Conservation (phyloP, 305 asterid species). For the Andrographis paniculata region DNA sequence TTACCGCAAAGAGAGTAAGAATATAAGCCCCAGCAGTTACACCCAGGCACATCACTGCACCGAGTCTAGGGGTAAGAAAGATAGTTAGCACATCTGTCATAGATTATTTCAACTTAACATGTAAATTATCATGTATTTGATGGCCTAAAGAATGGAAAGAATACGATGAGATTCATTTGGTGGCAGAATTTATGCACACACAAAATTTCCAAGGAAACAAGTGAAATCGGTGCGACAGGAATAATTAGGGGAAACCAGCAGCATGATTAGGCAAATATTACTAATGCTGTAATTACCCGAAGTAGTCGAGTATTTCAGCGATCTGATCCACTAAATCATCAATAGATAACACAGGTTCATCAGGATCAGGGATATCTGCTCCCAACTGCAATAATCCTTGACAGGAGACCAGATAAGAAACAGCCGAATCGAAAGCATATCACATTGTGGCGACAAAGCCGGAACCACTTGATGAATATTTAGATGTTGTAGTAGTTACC, state of each 20-base stretch:
- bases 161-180: neutral
- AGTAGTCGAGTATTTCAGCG: conserved; percentile 69
- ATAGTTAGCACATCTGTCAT: conserved; percentile 13
- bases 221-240: too few species aligned
- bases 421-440: conserved; percentile 7
- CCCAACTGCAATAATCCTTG: conserved; percentile 61
- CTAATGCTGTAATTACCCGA: conserved; percentile 41
- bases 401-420: conserved; percentile 26
- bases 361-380: conserved; percentile 46
- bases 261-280: neutral
- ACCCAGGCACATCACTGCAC: conserved; percentile 93
- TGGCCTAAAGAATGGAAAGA: too few species aligned
- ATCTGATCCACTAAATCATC: conserved; percentile 84
- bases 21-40: conserved; percentile 94
- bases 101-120: neutral
- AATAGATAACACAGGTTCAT: conserved; percentile 47
- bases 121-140: neutral
- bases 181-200: conserved; percentile 2
- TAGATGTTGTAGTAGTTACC: conserved; percentile 17
- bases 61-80: conserved; percentile 49
- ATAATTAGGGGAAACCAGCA: neutral
- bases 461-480: conserved; percentile 6
- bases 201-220: neutral
- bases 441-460: conserved; percentile 5
- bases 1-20: conserved; percentile 85